These are phyloP conservation scores for Coemansia sp. DNA, from an alignment of 192 early-diverging fungal species.

Conservation along the genomic window DNA sequence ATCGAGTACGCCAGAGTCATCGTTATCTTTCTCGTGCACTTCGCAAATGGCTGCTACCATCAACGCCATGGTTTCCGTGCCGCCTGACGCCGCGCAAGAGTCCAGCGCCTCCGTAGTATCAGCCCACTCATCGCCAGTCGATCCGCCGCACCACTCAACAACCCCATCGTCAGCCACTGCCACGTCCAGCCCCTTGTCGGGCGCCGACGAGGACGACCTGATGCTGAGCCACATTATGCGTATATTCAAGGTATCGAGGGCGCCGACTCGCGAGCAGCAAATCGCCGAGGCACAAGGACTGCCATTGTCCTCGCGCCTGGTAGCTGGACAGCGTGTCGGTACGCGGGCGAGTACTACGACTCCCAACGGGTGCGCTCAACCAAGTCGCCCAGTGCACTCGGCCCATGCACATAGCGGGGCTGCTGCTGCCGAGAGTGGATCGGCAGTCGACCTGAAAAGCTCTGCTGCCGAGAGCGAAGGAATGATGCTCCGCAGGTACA, in stretches of 20 bases:
- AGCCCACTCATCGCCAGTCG: background rate
- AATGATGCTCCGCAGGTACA: background rate
- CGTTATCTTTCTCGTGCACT: background rate
- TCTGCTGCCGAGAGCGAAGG: background rate
- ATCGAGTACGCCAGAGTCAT: slow-evolving; percentile 5
- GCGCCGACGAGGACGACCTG: slow-evolving; percentile 7
- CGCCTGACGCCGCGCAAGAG: background rate
- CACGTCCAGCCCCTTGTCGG: background rate
- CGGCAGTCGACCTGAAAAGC: background rate
- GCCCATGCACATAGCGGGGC: background rate
- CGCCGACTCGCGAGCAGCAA: slow-evolving; percentile 33
- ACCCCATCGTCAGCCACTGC: background rate
- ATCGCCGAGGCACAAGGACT: slow-evolving; percentile 51
- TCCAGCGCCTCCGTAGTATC: background rate
- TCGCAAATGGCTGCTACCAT: slow-evolving; percentile 23
- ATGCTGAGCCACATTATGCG: slow-evolving; percentile 36
- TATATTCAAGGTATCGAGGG: slow-evolving; percentile 38
- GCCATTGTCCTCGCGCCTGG: slow-evolving; percentile 42
- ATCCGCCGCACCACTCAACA: background rate
- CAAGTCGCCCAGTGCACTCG: slow-evolving; percentile 1
- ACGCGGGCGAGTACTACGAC: slow-evolving; percentile 5
- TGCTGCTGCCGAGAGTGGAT: no score
- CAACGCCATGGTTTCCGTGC: slow-evolving; percentile 7
- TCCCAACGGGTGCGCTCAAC: background rate
- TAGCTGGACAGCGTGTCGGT: background rate